Evolutionary conservation across 192 early-diverging fungal species (phyloP).

Genomic region (Entomortierella lignicola): DNA sequence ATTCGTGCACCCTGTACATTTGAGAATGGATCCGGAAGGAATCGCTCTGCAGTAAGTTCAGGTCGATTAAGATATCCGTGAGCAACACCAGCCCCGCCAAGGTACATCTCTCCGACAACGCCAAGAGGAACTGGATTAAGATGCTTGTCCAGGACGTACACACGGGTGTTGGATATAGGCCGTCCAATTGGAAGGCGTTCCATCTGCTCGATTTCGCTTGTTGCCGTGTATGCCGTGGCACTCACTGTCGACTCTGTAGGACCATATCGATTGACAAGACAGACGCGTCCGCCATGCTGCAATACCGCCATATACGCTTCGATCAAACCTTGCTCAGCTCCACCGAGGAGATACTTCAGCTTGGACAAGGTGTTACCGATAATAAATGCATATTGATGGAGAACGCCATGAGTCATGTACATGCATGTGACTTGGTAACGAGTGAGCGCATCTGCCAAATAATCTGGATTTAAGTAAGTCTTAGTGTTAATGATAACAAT

Average conservation of each 20-base stretch:
- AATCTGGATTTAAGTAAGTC: constrained; percentile 2
- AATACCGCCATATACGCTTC: not conserved
- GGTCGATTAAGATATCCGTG: constrained; percentile 53
- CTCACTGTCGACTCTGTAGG: constrained; percentile 48
- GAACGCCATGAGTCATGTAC: not conserved
- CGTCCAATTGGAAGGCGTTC: constrained; percentile 1
- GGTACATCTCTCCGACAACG: constrained; percentile 32
- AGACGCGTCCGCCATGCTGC: too few relatives aligned
- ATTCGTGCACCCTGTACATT: constrained; percentile 17
- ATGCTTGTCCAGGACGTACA: constrained; percentile 7
- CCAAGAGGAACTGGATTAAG: not conserved
- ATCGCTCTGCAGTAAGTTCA: constrained; percentile 40
- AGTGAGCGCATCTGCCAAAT: not conserved
- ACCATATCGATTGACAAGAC: not conserved
- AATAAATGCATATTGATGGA: constrained; percentile 22
- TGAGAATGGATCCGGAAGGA: constrained; percentile 54
- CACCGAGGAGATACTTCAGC: not conserved
- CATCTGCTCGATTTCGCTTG: not conserved
- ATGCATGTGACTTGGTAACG: not conserved
- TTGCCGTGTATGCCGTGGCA: too few relatives aligned
- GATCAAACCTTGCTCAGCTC: not conserved
- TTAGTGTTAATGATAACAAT: constrained; percentile 13
- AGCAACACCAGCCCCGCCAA: constrained; percentile 51
- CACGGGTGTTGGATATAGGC: not conserved
- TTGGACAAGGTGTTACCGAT: constrained; percentile 6